Base-by-base conservation (phyloP, 192 early-diverging fungal species). In the Entomortierella chlamydospora region DNA sequence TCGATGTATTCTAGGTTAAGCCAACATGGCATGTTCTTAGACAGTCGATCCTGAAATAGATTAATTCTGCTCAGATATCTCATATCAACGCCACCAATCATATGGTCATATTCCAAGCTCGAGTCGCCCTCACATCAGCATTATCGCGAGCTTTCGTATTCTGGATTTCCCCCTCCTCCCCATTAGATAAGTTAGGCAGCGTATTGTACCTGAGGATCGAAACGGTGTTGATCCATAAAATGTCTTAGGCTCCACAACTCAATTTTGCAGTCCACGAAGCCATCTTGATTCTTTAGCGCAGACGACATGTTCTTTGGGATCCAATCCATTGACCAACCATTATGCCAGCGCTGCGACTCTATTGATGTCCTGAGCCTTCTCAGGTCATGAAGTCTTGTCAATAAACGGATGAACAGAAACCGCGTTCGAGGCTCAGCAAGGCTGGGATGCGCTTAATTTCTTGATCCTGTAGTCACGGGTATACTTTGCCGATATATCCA, bases 401-500 rank as follows among this genome's bases (percentile, higher is more conserved):
- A 31, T n/a, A 55, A 31, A 18, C 53, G 28, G 6, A 9, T 17
- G 28, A n/a, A 47, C 20, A 47, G 15, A 9, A 13, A 6, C 13
- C 53, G n/a, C n/a, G n/a, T n/a, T n/a, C n/a, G n/a, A n/a, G n/a
- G n/a, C n/a, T n/a, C n/a, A n/a, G n/a, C n/a, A n/a, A n/a, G n/a
- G n/a, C n/a, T n/a, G n/a, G n/a, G n/a, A n/a, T 55, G 22, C 51
- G 22, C 10, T 17, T 12, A 55, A 55, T 55, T 6, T 6, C 28
- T 0, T 28, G 10, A 31, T 55, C 53, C 12, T 55, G 28, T 25
- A 55, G 26, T 31, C 53, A 25, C n/a, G 53, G 53, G 4, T 25
- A 55, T 26, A 55, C 53, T 55, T 55, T 55, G 26, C 53, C 18
- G 10, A 55, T 55, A 28, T 55, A 55, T 18, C 53, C 53, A 29